Conservation (phyloP, 352 stramenopile genomes). For the Globisporangium cystogenes region DNA sequence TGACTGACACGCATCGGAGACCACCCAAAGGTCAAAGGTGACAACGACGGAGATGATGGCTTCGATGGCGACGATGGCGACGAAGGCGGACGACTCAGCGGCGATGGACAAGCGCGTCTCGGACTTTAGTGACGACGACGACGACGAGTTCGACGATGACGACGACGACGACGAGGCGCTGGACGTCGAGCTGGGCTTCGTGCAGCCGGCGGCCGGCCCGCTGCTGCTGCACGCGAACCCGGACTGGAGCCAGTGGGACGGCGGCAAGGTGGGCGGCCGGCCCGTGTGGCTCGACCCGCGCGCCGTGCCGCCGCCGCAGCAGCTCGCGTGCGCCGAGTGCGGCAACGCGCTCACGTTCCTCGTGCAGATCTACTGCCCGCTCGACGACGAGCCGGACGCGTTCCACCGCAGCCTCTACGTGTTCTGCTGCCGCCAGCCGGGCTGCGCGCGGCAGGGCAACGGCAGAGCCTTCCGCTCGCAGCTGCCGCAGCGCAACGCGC, state of each 20-base stretch:
- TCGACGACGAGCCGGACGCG: conserved; percentile 79
- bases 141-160: conserved; percentile 27
- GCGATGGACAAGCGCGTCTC: conserved; percentile 16
- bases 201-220: conserved; percentile 17
- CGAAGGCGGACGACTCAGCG: not conserved
- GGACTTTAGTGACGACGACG: conserved; percentile 24
- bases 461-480: conserved; percentile 84
- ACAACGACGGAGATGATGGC: no score
- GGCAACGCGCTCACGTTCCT: conserved; percentile 62
- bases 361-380: conserved; percentile 91
- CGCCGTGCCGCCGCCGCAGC: conserved; percentile 28
- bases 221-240: conserved; percentile 35
- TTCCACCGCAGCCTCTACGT: conserved; percentile 94
- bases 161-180: conserved; percentile 24
- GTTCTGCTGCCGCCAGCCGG: conserved; percentile 80
- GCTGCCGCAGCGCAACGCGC: conserved; percentile 85
- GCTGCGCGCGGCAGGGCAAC: conserved; percentile 52
- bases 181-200: conserved; percentile 77
- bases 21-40: no score
- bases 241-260: conserved; percentile 90
- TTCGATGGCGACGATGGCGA: no score
- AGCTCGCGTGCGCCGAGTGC: conserved; percentile 53
- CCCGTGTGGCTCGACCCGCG: conserved; percentile 85
- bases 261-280: conserved; percentile 86
- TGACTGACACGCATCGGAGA: not conserved